Base-by-base conservation (phyloP, 2,329 filamentous ascomycete genomes). In the Pseudogymnoascus sp. region DNA sequence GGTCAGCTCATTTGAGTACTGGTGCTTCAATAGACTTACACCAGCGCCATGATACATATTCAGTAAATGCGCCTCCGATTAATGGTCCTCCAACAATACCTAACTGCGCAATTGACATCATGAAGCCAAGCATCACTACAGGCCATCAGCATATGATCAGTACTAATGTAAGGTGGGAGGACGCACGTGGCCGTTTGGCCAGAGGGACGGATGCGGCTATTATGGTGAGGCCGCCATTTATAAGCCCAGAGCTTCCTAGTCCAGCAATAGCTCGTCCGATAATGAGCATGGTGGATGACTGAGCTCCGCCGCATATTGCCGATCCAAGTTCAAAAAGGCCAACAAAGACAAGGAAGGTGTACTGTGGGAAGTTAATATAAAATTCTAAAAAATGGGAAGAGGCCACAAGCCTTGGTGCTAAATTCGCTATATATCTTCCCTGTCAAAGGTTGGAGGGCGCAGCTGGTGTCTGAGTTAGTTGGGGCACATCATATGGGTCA, bases 261-360 rank as follows among this genome's bases (percentile, higher is more conserved):
- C 83, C 83, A 0, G 82, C 79, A 2, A 85, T 70, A 2, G 79
- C 79, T 5, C 82, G 76, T 2, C 82, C 81, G 4, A 79, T 68
- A 60, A 86, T 85, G 58, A 86, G 76, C 74, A 80, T 80, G 0
- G 70, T 66, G 0, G 79, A 81, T 12, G 74, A 79, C 1, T 68
- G 72, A 0, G 82, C 77, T 61, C 76, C 65, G 60, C 72, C 83
- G 61, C 82, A 85, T 18, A 86, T 70, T 2, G 81, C 66, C 0
- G 79, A 82, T 2, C 83, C 83, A 0, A 84, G 28, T 66, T 85
- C 81, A 64, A 86, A 86, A 33, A 83, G 60, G 30, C 71, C 64
- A 35, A 86, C 72, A 43, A 66, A 66, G 7, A 54, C 39, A 8
- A 67, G 60, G 18, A 60, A 66, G 11, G 61, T 59, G 25, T 25